Conservation (phyloP, 768 basidiomycete genomes). For the Nidularia pulvinata region DNA sequence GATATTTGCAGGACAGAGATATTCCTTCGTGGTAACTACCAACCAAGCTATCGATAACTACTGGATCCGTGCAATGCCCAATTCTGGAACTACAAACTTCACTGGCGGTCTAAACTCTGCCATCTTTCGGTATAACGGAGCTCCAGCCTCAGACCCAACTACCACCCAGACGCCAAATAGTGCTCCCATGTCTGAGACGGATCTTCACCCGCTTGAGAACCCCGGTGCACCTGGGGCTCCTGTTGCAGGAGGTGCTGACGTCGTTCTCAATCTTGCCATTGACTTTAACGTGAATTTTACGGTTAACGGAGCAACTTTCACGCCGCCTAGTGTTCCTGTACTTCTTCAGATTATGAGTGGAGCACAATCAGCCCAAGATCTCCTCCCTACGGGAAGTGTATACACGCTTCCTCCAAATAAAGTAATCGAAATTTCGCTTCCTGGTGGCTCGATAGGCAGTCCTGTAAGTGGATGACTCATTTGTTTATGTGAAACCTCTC, state of each 20-base stretch:
- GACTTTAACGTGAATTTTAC: constrained; percentile 14
- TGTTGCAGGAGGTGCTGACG: constrained; percentile 26
- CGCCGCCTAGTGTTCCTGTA: constrained; percentile 37
- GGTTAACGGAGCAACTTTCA: constrained; percentile 25
- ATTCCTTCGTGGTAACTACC: constrained; percentile 39
- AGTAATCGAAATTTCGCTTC: constrained; percentile 7
- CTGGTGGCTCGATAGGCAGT: constrained; percentile 15
- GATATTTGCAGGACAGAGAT: constrained; percentile 38
- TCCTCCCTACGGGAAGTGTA: constrained; percentile 24
- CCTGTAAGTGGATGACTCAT: constrained; percentile 8
- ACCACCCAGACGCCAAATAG: constrained; percentile 10
- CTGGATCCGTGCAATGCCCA: constrained; percentile 39
- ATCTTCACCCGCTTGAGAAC: constrained; percentile 15
- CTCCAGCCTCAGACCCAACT: constrained; percentile 20
- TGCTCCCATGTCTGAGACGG: constrained; percentile 22
- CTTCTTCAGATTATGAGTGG: constrained; percentile 15
- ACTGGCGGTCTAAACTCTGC: constrained; percentile 35
- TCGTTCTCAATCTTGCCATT: constrained; percentile 15
- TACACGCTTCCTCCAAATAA: constrained; percentile 21
- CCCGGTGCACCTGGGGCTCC: constrained; percentile 21
- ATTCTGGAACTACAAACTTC: constrained; percentile 11
- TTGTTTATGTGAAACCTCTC: constrained; percentile 24
- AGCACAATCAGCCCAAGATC: constrained; percentile 23
- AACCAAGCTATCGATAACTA: constrained; percentile 31
- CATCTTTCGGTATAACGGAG: constrained; percentile 38